These are phyloP conservation scores for Colletotrichum euphorbiae DNA, from an alignment of 2,329 filamentous ascomycete species.

Conservation along the genomic window DNA sequence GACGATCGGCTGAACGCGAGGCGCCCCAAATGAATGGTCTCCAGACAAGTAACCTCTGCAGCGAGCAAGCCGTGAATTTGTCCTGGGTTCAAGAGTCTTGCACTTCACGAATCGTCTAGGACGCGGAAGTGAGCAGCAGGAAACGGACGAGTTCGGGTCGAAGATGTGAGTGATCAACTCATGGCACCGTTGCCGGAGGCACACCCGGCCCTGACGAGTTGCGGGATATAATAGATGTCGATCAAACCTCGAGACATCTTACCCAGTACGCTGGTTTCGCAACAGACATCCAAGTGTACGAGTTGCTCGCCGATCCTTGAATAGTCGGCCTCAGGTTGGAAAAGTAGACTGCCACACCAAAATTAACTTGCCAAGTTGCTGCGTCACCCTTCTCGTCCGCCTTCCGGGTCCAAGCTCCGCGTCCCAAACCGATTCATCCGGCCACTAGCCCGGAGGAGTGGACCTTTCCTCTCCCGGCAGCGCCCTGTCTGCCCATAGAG, in stretches of 20 bases:
- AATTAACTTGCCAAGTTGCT: conserved; percentile 11
- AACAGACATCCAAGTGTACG: neutral
- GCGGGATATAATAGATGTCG: neutral
- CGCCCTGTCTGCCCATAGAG: conserved; percentile 9
- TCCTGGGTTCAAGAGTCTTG: neutral
- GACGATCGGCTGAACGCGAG: conserved; percentile 11
- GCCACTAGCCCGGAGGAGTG: conserved; percentile 3
- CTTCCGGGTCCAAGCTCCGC: conserved; percentile 22
- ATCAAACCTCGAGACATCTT: conserved; percentile 8
- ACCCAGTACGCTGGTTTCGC: neutral
- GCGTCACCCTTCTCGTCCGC: conserved; percentile 29
- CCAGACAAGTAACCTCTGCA: neutral
- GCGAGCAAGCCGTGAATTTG: neutral
- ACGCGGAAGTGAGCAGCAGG: neutral
- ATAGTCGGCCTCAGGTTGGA: conserved; percentile 1
- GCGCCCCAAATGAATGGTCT: conserved; percentile 23
- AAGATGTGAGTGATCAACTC: neutral
- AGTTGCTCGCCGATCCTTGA: conserved; percentile 5
- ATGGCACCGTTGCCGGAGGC: neutral
- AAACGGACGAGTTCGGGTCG: neutral
- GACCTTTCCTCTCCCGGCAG: conserved; percentile 14
- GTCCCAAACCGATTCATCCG: conserved; percentile 22
- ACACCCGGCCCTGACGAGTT: conserved; percentile 3
- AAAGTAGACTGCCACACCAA: conserved; percentile 17
- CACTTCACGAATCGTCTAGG: neutral